Percentiles rank a stretch among this genome's conserved stretches.
These are phyloP conservation scores for Plasmodium coatneyi DNA, from an alignment of 169 alveolate species.

Conservation along the genomic window DNA sequence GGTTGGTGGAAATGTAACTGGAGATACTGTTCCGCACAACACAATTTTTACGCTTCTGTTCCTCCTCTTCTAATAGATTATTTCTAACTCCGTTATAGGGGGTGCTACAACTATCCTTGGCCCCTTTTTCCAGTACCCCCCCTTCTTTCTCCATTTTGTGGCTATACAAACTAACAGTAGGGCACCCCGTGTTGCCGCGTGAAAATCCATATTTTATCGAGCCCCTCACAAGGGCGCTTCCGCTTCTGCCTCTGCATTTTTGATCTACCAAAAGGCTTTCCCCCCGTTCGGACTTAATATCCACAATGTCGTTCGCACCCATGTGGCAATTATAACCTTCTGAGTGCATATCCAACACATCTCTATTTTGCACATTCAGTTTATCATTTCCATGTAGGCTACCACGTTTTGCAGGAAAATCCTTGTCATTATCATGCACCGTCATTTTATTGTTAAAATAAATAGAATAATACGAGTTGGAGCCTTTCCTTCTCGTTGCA, in stretches of 20 bases:
- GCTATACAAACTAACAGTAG: not conserved
- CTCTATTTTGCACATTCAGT: not conserved
- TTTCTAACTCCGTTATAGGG: not conserved
- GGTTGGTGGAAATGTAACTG: not conserved
- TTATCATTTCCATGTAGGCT: not conserved
- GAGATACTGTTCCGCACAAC: not conserved
- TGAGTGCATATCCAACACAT: not conserved
- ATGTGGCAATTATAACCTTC: not conserved
- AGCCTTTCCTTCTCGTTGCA: not conserved
- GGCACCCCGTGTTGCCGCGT: not conserved
- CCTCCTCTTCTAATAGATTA: not conserved
- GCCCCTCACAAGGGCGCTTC: not conserved
- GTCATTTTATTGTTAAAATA: not conserved
- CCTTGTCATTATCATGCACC: not conserved
- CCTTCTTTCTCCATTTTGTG: not conserved
- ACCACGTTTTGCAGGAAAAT: not conserved
- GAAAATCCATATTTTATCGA: not conserved
- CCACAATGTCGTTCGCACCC: not conserved
- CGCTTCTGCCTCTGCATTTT: not conserved
- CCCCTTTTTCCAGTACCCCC: not conserved
- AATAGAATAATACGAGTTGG: not conserved
- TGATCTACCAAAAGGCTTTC: not conserved
- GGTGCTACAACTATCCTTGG: not conserved
- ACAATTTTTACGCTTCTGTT: not conserved
- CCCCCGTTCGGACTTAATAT: not conserved